Percentiles rank a stretch among this genome's conserved stretches.
These are phyloP conservation scores for Boletus insuetus DNA, from an alignment of 768 basidiomycete species.

Conservation along the genomic window DNA sequence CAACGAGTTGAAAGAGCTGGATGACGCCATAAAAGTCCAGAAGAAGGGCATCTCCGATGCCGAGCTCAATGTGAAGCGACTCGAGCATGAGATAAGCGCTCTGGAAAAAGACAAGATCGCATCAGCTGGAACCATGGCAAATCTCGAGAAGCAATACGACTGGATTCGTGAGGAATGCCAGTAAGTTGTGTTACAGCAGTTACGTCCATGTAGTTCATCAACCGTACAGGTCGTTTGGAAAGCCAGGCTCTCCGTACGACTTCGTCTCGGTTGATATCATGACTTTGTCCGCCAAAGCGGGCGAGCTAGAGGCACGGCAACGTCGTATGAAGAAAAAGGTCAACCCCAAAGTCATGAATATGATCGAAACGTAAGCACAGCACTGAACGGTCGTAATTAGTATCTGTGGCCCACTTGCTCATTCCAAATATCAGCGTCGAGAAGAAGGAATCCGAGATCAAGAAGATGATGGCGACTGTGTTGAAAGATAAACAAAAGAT, in stretches of 20 bases:
- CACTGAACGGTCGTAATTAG: not conserved
- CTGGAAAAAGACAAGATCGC: constrained; percentile 63
- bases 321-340: constrained; percentile 93
- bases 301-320: constrained; percentile 73
- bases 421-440: constrained; percentile 62
- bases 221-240: constrained; percentile 71
- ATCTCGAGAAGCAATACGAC: constrained; percentile 76
- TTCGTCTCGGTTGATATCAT: constrained; percentile 65
- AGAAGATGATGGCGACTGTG: constrained; percentile 86
- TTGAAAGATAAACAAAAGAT: constrained; percentile 94
- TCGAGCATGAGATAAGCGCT: constrained; percentile 66
- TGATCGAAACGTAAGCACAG: constrained; percentile 81
- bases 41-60: constrained; percentile 66
- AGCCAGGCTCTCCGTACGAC: constrained; percentile 77
- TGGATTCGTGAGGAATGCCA: constrained; percentile 90
- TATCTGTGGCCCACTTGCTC: not conserved
- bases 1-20: constrained; percentile 80
- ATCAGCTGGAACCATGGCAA: constrained; percentile 49
- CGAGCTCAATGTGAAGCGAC: constrained; percentile 60
- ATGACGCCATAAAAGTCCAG: constrained; percentile 77
- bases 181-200: constrained; percentile 45
- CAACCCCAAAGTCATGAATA: constrained; percentile 92
- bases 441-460: constrained; percentile 84
- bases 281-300: constrained; percentile 58
- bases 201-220: not conserved